Conservation (phyloP, 441 rosid genomes). For the Breynia disticha region DNA sequence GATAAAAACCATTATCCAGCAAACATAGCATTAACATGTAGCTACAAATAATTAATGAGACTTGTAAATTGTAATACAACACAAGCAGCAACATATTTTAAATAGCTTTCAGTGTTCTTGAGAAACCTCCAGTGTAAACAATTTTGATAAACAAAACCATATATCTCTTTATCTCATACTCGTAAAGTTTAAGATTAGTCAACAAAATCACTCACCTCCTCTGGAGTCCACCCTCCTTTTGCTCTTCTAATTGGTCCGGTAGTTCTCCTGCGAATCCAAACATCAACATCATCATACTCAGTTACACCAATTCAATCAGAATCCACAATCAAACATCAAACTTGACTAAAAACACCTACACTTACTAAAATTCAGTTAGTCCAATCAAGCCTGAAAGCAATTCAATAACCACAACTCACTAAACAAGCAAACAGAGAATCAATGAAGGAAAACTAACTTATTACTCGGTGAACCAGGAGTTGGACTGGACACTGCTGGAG, state of each 20-base stretch:
- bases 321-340: neutral
- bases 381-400: too few relatives aligned
- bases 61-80: too few relatives aligned
- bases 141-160: too few relatives aligned
- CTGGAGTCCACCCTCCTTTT: slow-evolving; percentile 98
- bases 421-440: neutral
- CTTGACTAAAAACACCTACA: too few relatives aligned
- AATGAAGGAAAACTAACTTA: slow-evolving; percentile 26
- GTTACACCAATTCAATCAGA: neutral
- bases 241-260: slow-evolving; percentile 95
- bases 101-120: too few relatives aligned
- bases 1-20: too few relatives aligned
- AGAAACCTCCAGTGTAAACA: too few relatives aligned
- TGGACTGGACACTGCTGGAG: slow-evolving; percentile 63
- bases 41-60: too few relatives aligned
- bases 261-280: slow-evolving; percentile 60
- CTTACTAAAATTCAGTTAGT: too few relatives aligned
- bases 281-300: slow-evolving; percentile 12
- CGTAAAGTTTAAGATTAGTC: neutral
- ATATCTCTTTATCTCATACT: too few relatives aligned
- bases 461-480: slow-evolving; percentile 54
- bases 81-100: too few relatives aligned
- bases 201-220: slow-evolving; percentile 52
- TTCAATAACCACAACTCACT: neutral
- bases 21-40: too few relatives aligned